Percentiles rank a stretch among this genome's conserved stretches.
phyloP scores from a whole-genome alignment of 2,329 filamentous ascomycete genomes.

The Metarhizium humberi region DNA sequence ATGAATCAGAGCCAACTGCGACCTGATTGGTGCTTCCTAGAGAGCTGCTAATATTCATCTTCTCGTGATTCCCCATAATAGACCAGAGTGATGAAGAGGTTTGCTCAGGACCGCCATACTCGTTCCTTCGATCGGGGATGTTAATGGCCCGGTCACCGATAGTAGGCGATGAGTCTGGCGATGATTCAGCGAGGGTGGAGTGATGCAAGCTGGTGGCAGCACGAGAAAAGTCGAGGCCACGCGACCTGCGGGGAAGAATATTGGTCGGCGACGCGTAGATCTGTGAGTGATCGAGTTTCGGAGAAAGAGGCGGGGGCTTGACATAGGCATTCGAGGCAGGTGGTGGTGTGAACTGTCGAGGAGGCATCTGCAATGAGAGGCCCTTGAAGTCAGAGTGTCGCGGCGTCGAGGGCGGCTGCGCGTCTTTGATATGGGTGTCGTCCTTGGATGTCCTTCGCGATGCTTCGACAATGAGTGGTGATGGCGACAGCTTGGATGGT shows the following conservation, averaged over 20 bases:
- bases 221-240: slow-evolving; percentile 86
- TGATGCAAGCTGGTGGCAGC: slow-evolving; percentile 93
- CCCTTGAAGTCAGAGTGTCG: slow-evolving; percentile 57
- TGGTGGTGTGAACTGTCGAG: slow-evolving; percentile 27
- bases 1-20: slow-evolving; percentile 65
- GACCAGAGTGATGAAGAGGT: slow-evolving; percentile 66
- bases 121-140: slow-evolving; percentile 45
- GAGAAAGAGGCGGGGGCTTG: slow-evolving; percentile 65
- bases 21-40: slow-evolving; percentile 56
- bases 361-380: slow-evolving; percentile 34
- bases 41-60: slow-evolving; percentile 67
- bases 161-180: slow-evolving; percentile 83
- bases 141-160: slow-evolving; percentile 59
- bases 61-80: slow-evolving; percentile 59
- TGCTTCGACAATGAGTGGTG: slow-evolving; percentile 47
- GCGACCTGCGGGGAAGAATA: slow-evolving; percentile 77
- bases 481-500: slow-evolving; percentile 46
- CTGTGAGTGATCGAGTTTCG: slow-evolving; percentile 75
- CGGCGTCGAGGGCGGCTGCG: slow-evolving; percentile 56
- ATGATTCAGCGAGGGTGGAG: slow-evolving; percentile 84
- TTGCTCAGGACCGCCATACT: slow-evolving; percentile 46
- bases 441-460: slow-evolving; percentile 53
- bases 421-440: slow-evolving; percentile 47
- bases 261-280: slow-evolving; percentile 83
- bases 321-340: slow-evolving; percentile 25